phyloP scores from a whole-genome alignment of 352 stramenopile species.

The Pythium volutum region DNA sequence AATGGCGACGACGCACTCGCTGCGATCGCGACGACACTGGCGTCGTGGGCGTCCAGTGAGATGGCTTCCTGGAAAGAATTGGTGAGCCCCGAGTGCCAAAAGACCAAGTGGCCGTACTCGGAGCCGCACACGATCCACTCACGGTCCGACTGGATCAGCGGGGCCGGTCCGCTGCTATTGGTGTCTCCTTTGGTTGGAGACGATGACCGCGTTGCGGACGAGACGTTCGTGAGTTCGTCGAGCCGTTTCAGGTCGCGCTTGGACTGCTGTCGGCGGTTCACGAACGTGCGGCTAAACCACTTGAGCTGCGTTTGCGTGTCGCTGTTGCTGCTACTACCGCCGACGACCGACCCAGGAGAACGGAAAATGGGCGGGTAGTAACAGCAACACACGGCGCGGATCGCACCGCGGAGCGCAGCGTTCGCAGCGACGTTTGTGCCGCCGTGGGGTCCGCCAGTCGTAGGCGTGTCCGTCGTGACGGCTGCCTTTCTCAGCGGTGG shows the following conservation, averaged over 20 bases:
- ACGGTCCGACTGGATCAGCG: conserved; percentile 43
- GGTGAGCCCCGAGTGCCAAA: conserved; percentile 60
- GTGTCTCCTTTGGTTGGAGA: conserved; percentile 8
- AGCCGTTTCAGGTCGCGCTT: conserved; percentile 18
- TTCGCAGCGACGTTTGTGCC: conserved; percentile 10
- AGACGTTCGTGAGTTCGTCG: conserved; percentile 12
- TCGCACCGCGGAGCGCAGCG: conserved; percentile 13
- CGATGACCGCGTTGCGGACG: background rate
- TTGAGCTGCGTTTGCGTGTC: conserved; percentile 26
- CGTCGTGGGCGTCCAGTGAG: conserved; percentile 54
- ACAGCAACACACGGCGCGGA: conserved; percentile 40
- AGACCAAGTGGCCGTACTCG: conserved; percentile 62
- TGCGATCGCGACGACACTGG: conserved; percentile 35
- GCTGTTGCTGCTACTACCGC: background rate
- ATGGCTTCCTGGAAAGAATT: conserved; percentile 39
- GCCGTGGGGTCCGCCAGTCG: background rate
- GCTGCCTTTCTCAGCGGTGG: background rate
- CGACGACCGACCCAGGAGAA: background rate
- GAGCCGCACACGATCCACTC: conserved; percentile 68
- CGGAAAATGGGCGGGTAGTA: conserved; percentile 60
- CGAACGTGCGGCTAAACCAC: conserved; percentile 36
- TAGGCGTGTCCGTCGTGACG: background rate
- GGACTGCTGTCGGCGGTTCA: conserved; percentile 26
- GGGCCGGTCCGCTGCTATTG: background rate
- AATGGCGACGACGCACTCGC: conserved; percentile 44